Base-by-base conservation (phyloP, 2,329 filamentous ascomycete species). In the Falciphora oryzae region DNA sequence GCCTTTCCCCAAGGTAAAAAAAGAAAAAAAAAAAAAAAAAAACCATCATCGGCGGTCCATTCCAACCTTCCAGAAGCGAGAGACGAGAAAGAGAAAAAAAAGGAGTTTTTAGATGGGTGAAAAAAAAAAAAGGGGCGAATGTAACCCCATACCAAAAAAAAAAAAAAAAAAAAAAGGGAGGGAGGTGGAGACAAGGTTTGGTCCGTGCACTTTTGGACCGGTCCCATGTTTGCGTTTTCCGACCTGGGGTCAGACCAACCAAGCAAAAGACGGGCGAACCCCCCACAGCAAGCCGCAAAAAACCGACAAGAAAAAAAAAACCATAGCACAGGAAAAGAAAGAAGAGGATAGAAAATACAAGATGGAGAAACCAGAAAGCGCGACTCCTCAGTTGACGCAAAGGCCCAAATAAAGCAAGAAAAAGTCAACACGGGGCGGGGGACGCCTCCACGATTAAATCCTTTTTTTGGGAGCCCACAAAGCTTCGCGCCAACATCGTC, bases 101-200 rank as follows among this genome's bases (percentile, higher is more conserved):
- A 32, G 32, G 32, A 32, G 32, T 32, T 32, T 32, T 32, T 32
- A 32, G 32, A 5, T 32, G 32, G 32, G 32, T 5, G 11, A 32
- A 32, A 32, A 32, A 11, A n/a, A n/a, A n/a, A n/a, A n/a, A n/a
- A n/a, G n/a, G n/a, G n/a, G n/a, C n/a, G n/a, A 18, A n/a, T n/a
- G 18, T n/a, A n/a, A n/a, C 22, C 22, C 22, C 4, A 53, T n/a
- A n/a, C 18, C 44, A 53, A 53, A 53, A 53, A n/a, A 50, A 50
- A n/a, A 38, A 38, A 6, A 38, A 53, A 53, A 53, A 53, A n/a
- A 50, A 50, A n/a, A 38, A 38, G 14, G 18, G 14, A 11, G n/a
- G 44, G 44, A 53, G 44, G 44, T 53, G 44, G 44, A 53, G 44
- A 53, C 44, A 53, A 53, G 44, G 44, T 53, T 53, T 53, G 44